A percentile compares a stretch with the other conserved stretches of the same genome.
phyloP scores from a whole-genome alignment of 208 protist genomes.

The Endotrypanum monterogeii region DNA sequence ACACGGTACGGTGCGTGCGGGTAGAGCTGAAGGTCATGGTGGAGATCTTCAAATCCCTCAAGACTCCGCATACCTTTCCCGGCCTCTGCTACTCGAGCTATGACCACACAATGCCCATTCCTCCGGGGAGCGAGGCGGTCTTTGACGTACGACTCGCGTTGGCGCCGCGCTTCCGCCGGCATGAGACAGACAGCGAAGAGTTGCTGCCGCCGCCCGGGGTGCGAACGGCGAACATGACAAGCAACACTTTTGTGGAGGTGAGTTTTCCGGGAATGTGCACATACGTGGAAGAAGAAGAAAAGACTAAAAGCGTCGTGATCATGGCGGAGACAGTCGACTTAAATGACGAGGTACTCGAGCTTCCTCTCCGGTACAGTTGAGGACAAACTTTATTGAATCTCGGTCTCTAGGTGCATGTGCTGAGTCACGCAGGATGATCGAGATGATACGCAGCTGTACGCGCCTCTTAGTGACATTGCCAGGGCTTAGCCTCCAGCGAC shows the following conservation, averaged over 20 bases:
- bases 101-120: conserved; percentile 54
- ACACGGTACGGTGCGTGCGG: conserved; percentile 38
- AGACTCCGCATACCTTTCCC: conserved; percentile 39
- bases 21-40: conserved; percentile 58
- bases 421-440: background rate
- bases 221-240: conserved; percentile 54
- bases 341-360: conserved; percentile 53
- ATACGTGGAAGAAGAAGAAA: conserved; percentile 63
- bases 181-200: conserved; percentile 35
- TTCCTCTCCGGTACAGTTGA: conserved; percentile 57
- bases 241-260: conserved; percentile 43
- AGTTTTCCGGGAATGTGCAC: conserved; percentile 52
- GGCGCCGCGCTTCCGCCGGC: conserved; percentile 48
- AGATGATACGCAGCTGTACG: background rate
- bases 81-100: conserved; percentile 46
- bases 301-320: conserved; percentile 40
- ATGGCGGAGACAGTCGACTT: conserved; percentile 57
- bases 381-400: background rate
- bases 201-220: conserved; percentile 58
- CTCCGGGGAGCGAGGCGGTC: conserved; percentile 39
- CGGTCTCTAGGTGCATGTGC: background rate
- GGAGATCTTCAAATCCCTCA: conserved; percentile 66
- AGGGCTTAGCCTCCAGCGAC: background rate
- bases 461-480: background rate
- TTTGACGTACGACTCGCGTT: conserved; percentile 44